Conservation (phyloP, 805 yeast species). For the Saturnispora sekii region DNA sequence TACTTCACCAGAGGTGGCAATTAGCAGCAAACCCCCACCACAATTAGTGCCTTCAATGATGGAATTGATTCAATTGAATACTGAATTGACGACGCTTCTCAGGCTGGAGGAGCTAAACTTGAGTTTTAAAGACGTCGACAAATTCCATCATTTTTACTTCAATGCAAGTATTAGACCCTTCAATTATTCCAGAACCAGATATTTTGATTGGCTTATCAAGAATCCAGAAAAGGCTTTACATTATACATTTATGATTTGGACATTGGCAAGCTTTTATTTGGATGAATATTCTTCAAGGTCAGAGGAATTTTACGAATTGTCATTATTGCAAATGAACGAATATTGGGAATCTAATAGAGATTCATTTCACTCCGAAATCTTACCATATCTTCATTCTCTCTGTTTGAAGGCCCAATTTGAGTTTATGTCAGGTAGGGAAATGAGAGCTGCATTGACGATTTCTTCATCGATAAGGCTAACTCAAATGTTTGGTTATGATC, state of each 20-base stretch:
- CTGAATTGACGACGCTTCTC: slow-evolving; percentile 7
- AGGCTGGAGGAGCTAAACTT: slow-evolving; percentile 15
- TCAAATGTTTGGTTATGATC: slow-evolving; percentile 25
- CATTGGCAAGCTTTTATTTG: slow-evolving; percentile 13
- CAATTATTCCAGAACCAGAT: slow-evolving; percentile 17
- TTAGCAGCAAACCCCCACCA: background rate
- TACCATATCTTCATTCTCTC: slow-evolving; percentile 21
- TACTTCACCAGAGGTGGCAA: background rate
- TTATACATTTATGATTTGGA: slow-evolving; percentile 20
- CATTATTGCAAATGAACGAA: slow-evolving; percentile 11
- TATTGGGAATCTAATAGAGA: slow-evolving; percentile 15
- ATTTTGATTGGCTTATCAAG: slow-evolving; percentile 12
- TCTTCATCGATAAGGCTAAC: slow-evolving; percentile 20
- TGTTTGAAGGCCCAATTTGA: slow-evolving; percentile 21
- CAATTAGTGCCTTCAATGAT: slow-evolving; percentile 1
- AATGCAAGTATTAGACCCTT: slow-evolving; percentile 9
- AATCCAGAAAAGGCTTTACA: slow-evolving; percentile 16
- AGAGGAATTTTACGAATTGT: slow-evolving; percentile 15
- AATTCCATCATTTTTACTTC: slow-evolving; percentile 16
- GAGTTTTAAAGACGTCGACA: slow-evolving; percentile 15
- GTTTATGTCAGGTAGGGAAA: slow-evolving; percentile 19
- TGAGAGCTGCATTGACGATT: slow-evolving; percentile 22
- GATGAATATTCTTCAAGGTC: slow-evolving; percentile 16
- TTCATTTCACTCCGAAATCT: slow-evolving; percentile 13
- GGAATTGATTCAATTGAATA: slow-evolving; percentile 2